Conservation (phyloP, 768 basidiomycete genomes). For the Rossbeevera mucosa region DNA sequence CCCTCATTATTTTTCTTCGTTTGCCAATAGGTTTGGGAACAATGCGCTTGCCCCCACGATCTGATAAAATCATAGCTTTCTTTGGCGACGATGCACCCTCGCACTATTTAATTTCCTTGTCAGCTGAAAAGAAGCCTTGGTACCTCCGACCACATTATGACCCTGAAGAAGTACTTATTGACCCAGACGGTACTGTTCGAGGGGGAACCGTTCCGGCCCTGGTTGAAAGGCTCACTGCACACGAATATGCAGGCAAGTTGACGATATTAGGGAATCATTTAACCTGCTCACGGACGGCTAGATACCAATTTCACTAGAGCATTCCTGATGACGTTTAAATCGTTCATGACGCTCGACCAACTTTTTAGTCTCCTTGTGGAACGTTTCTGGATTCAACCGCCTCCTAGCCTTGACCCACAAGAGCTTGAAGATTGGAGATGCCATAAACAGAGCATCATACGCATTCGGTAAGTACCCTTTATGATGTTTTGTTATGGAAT, state of each 20-base stretch:
- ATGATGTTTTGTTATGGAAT: neutral
- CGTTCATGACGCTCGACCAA: slow-evolving; percentile 53
- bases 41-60: slow-evolving; percentile 18
- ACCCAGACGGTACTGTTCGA: slow-evolving; percentile 57
- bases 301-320: slow-evolving; percentile 55
- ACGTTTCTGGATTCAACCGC: slow-evolving; percentile 55
- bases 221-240: slow-evolving; percentile 61
- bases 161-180: slow-evolving; percentile 54
- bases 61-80: slow-evolving; percentile 44
- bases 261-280: neutral
- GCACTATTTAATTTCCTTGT: slow-evolving; percentile 37
- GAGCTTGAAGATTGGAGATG: slow-evolving; percentile 53
- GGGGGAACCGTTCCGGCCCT: slow-evolving; percentile 60
- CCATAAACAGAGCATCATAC: slow-evolving; percentile 55
- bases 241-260: slow-evolving; percentile 53
- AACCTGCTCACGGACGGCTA: slow-evolving; percentile 18
- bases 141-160: slow-evolving; percentile 56
- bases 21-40: slow-evolving; percentile 11
- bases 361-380: slow-evolving; percentile 52
- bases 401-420: slow-evolving; percentile 37
- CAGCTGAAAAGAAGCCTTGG: slow-evolving; percentile 48
- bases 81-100: slow-evolving; percentile 50
- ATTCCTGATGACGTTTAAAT: slow-evolving; percentile 68
- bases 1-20: neutral
- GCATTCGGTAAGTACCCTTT: slow-evolving; percentile 46